These are phyloP conservation scores for Acorus calamus DNA, from an alignment of 106 monocot species.

Conservation along the genomic window DNA sequence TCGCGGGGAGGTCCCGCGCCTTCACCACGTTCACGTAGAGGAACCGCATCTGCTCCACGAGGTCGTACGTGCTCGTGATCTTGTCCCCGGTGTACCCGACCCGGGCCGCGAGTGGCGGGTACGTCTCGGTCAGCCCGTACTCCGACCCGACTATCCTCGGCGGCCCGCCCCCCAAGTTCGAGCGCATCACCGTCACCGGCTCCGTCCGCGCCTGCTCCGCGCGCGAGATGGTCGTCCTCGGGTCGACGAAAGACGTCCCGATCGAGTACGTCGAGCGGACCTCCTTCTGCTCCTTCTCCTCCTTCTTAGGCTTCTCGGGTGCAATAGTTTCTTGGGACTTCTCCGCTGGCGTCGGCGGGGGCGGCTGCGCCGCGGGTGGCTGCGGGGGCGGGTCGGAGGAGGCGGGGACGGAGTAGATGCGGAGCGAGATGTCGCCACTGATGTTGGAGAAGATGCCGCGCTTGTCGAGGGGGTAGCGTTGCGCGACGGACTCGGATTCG, in stretches of 20 bases:
- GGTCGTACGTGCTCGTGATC: constrained; percentile 80
- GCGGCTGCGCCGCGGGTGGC: neutral
- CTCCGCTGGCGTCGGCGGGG: too few species aligned
- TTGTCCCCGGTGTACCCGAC: constrained; percentile 44
- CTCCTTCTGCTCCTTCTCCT: constrained; percentile 17
- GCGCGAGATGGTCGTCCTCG: too few species aligned
- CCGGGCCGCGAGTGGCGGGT: constrained; percentile 57
- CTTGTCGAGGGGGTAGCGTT: constrained; percentile 78
- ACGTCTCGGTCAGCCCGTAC: constrained; percentile 60
- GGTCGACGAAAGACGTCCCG: too few species aligned
- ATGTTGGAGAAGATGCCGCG: constrained; percentile 83
- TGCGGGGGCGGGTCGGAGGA: neutral
- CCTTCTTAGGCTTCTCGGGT: constrained; percentile 1
- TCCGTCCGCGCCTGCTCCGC: constrained; percentile 17
- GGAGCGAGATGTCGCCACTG: constrained; percentile 64
- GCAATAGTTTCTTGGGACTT: neutral
- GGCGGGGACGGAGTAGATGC: constrained; percentile 31
- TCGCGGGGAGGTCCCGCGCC: constrained; percentile 65
- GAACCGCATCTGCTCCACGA: constrained; percentile 80
- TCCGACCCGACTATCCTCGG: constrained; percentile 6
- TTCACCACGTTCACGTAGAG: constrained; percentile 86
- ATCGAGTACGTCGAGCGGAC: too few species aligned
- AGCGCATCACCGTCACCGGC: constrained; percentile 4
- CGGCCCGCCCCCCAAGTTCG: neutral
- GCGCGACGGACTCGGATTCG: constrained; percentile 11